A percentile compares a stretch with the other conserved stretches of the same genome.
Evolutionary conservation across 352 stramenopile species (phyloP).

Genomic region (Pythium graminicola): DNA sequence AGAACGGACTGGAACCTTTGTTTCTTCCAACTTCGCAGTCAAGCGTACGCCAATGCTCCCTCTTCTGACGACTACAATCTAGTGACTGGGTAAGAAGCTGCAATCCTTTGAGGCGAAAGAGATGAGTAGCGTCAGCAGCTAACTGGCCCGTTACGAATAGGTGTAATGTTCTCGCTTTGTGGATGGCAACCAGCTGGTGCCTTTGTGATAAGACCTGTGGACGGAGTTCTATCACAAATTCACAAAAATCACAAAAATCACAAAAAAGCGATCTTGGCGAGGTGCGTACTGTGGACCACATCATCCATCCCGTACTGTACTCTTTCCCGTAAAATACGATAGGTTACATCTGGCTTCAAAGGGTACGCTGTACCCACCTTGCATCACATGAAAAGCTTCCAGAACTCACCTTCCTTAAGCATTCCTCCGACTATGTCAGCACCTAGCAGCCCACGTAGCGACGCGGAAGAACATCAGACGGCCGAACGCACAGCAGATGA

Average conservation of each 20-base stretch:
- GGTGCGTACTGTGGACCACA: conserved; percentile 3
- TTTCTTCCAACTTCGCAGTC: conserved; percentile 2
- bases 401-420: conserved; percentile 10
- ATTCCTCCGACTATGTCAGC: conserved; percentile 17
- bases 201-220: neutral
- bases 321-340: neutral
- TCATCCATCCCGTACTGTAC: neutral
- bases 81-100: neutral
- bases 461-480: conserved; percentile 1
- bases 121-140: neutral
- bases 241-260: too few relatives aligned
- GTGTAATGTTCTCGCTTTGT: conserved; percentile 8
- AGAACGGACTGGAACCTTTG: neutral
- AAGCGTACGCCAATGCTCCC: neutral
- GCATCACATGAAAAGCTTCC: conserved; percentile 5
- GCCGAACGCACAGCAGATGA: conserved; percentile 14
- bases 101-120: neutral
- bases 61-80: neutral
- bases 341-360: neutral
- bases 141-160: neutral
- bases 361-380: conserved; percentile 8
- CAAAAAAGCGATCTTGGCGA: conserved; percentile 11
- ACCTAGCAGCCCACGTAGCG: conserved; percentile 18
- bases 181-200: conserved; percentile 7
- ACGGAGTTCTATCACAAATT: neutral